phyloP scores from a whole-genome alignment of 2,329 filamentous ascomycete genomes.

The Elsinoe fawcettii region DNA sequence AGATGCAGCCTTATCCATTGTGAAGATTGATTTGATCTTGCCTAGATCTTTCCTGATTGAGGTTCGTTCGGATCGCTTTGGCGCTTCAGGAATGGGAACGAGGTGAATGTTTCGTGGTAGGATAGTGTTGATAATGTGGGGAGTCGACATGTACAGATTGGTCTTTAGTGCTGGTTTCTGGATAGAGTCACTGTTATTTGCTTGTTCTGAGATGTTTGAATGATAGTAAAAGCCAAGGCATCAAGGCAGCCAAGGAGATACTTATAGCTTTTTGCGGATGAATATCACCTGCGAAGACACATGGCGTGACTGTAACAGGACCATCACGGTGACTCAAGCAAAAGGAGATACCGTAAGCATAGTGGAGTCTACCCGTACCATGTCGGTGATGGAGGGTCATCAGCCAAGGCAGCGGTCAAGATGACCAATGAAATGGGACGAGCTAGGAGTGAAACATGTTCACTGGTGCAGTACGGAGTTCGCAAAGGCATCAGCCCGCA shows the following conservation, averaged over 20 bases:
- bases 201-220: background rate
- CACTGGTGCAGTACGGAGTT: background rate
- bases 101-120: slow-evolving; percentile 3
- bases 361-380: background rate
- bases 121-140: slow-evolving; percentile 3
- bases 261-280: background rate
- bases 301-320: background rate
- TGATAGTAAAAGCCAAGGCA: background rate
- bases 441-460: background rate
- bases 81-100: background rate
- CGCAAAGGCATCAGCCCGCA: background rate
- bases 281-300: background rate
- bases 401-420: slow-evolving; percentile 3
- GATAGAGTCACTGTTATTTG: no score
- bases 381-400: background rate
- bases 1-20: slow-evolving; percentile 4
- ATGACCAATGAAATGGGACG: slow-evolving; percentile 1
- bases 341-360: background rate
- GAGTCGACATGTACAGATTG: background rate
- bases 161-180: no score
- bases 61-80: background rate
- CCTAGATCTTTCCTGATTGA: slow-evolving; percentile 3
- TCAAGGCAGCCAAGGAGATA: background rate
- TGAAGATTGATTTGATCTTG: slow-evolving; percentile 10
- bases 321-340: background rate